Percentiles rank a stretch among this genome's conserved stretches.
Conservation (phyloP, 1,139 yeast species). For the Kodamaea suecica region DNA sequence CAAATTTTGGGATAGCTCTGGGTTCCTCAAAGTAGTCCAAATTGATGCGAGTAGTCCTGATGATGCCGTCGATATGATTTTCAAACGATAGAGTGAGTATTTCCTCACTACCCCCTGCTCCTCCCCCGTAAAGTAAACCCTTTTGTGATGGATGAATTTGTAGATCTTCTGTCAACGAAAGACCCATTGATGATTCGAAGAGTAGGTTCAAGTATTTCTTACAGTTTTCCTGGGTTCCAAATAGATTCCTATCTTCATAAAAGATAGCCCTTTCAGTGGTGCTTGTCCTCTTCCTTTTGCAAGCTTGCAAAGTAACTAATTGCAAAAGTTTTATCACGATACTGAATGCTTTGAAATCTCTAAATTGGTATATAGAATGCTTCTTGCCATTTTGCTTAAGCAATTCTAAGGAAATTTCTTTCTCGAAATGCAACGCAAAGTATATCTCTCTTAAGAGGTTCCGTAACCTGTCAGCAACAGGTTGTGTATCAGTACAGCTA, state of each 20-base stretch:
- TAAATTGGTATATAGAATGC: conserved; percentile 6
- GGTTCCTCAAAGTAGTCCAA: not conserved
- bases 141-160: conserved; percentile 60
- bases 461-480: too few species aligned
- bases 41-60: not conserved
- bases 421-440: not conserved
- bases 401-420: conserved; percentile 3
- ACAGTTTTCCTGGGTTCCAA: conserved; percentile 45
- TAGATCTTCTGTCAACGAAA: conserved; percentile 26
- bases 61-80: not conserved
- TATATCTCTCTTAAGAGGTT: too few species aligned
- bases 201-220: conserved; percentile 38
- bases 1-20: not conserved
- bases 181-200: conserved; percentile 25
- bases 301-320: conserved; percentile 20
- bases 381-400: conserved; percentile 2
- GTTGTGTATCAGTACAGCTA: too few species aligned
- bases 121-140: conserved; percentile 52
- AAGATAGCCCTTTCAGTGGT: conserved; percentile 63
- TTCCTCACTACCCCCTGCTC: conserved; percentile 15
- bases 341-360: conserved; percentile 7
- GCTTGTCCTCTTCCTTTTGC: conserved; percentile 11
- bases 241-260: conserved; percentile 61
- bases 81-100: conserved; percentile 6
- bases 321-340: conserved; percentile 18